Conservation (phyloP, 2,329 filamentous ascomycete species). For the Cladosporium austrohemisphaericum region DNA sequence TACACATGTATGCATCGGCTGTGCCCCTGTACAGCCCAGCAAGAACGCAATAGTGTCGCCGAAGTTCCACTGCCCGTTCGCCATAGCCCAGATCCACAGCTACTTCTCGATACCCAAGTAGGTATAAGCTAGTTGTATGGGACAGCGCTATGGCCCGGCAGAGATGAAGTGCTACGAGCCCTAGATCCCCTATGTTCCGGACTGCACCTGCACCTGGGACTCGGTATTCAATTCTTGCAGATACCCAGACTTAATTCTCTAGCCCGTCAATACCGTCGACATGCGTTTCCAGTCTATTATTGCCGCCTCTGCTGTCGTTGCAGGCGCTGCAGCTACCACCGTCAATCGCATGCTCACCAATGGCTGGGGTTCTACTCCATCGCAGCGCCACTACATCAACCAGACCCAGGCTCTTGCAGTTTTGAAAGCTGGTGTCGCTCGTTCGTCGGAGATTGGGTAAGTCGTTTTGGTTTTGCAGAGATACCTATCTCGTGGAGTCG, state of each 20-base stretch:
- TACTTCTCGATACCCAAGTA: neutral
- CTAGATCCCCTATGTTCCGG: neutral
- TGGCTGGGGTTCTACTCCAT: constrained; percentile 23
- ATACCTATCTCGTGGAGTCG: too few relatives aligned
- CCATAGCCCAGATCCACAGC: neutral
- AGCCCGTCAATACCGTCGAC: neutral
- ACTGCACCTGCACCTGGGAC: too few relatives aligned
- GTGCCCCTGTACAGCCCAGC: too few relatives aligned
- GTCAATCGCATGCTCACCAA: constrained; percentile 26
- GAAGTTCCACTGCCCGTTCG: too few relatives aligned
- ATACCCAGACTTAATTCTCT: neutral
- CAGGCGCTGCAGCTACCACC: neutral
- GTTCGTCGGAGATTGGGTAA: constrained; percentile 6
- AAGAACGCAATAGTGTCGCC: too few relatives aligned
- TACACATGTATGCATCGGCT: too few relatives aligned
- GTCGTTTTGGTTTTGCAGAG: neutral
- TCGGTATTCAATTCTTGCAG: too few relatives aligned
- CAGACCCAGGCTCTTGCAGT: constrained; percentile 23
- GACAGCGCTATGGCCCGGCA: neutral
- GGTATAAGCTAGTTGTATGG: neutral
- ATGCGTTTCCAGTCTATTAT: constrained; percentile 4
- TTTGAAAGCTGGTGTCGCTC: constrained; percentile 24
- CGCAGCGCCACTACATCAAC: constrained; percentile 27
- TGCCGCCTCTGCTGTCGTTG: neutral
- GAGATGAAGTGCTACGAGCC: neutral